A percentile compares a stretch with the other conserved stretches of the same genome.
These are phyloP conservation scores for Jacaranda mimosifolia DNA, from an alignment of 257 asterid species.

Conservation along the genomic window DNA sequence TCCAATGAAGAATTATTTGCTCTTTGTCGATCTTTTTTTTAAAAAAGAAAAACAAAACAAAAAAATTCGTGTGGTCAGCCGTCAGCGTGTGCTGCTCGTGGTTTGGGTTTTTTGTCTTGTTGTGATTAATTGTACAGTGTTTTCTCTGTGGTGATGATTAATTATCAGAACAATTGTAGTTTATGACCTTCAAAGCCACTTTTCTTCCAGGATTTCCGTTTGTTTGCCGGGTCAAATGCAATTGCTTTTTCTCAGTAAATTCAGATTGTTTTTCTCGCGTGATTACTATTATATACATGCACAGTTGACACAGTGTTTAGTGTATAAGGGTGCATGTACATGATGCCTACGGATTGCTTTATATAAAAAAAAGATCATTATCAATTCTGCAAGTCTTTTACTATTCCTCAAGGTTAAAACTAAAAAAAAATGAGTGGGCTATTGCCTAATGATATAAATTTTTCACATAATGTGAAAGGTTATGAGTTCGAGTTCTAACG, in stretches of 20 bases:
- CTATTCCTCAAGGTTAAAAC: neutral
- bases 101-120: conserved; percentile 29
- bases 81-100: neutral
- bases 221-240: conserved; percentile 33
- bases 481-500: too few species aligned
- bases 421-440: too few species aligned
- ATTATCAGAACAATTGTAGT: neutral
- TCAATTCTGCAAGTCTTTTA: too few species aligned
- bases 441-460: too few species aligned
- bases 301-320: conserved; percentile 5
- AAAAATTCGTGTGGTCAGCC: conserved; percentile 4
- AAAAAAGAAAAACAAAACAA: too few species aligned
- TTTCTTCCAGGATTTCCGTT: conserved; percentile 31
- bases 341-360: neutral
- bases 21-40: conserved; percentile 10
- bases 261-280: neutral
- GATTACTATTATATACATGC: neutral
- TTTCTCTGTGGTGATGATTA: conserved; percentile 11
- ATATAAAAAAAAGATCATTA: neutral
- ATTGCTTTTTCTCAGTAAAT: conserved; percentile 12
- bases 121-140: conserved; percentile 23
- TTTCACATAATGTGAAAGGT: too few species aligned
- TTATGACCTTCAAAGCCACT: conserved; percentile 36
- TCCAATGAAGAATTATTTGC: conserved; percentile 53
- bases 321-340: conserved; percentile 6